These are phyloP conservation scores for Macrocybe sp. DNA, from an alignment of 1,284 basidiomycete genomes.

Conservation along the genomic window DNA sequence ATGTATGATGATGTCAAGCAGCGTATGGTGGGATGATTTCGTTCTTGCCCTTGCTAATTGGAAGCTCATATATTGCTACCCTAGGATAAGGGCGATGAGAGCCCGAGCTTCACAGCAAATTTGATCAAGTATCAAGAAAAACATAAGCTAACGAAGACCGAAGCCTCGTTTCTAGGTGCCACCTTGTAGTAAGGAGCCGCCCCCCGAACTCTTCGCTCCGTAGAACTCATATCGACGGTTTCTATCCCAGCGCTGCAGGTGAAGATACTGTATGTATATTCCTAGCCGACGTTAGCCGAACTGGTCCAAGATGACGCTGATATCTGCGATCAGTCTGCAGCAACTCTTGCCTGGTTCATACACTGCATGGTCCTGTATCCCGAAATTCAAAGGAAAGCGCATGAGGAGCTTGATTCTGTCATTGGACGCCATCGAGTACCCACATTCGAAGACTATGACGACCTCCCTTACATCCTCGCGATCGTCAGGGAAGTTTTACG, in stretches of 20 bases:
- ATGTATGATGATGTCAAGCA: constrained; percentile 13
- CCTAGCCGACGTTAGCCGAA: not conserved
- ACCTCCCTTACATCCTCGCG: constrained; percentile 3
- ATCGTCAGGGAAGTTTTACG: constrained; percentile 4
- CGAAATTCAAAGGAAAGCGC: constrained; percentile 2
- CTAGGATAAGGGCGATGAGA: constrained; percentile 5
- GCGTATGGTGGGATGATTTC: constrained; percentile 11
- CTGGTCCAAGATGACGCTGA: not conserved
- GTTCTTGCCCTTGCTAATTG: not conserved
- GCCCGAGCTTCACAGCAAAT: constrained; percentile 1
- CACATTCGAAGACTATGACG: constrained; percentile 1
- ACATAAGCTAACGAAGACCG: not conserved
- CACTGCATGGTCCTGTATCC: constrained; percentile 6
- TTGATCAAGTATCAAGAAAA: not conserved
- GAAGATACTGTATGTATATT: not conserved
- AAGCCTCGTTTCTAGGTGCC: not conserved
- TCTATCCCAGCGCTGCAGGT: not conserved
- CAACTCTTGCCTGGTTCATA: constrained; percentile 1
- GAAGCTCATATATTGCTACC: not conserved
- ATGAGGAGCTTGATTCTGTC: constrained; percentile 3
- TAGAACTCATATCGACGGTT: not conserved
- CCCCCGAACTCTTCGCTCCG: not conserved
- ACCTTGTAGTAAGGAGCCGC: not conserved
- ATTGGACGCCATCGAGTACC: constrained; percentile 5
- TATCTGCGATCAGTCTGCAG: not conserved